A percentile compares a stretch with the other conserved stretches of the same genome.
Evolutionary conservation across 805 yeast species (phyloP).

Genomic region (Barnettozyma populi): DNA sequence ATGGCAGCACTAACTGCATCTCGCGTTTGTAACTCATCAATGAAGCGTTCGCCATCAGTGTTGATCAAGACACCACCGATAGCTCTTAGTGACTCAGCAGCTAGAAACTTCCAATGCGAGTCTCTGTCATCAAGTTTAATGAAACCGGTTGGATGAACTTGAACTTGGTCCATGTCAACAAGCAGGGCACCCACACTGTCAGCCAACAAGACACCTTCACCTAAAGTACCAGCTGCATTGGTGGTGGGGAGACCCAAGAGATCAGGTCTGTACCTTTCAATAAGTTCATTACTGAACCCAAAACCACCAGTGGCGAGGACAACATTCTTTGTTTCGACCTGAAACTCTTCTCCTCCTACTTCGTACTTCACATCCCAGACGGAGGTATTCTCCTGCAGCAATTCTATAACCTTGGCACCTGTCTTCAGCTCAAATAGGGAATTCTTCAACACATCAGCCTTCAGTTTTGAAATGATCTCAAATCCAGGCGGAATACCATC

Average conservation of each 20-base stretch:
- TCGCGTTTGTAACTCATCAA: slow-evolving; percentile 49
- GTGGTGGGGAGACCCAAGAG: slow-evolving; percentile 45
- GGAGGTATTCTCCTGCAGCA: background rate
- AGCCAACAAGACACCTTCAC: slow-evolving; percentile 54
- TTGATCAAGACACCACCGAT: slow-evolving; percentile 51
- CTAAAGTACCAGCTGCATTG: slow-evolving; percentile 50
- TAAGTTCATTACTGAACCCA: slow-evolving; percentile 34
- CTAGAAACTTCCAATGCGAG: slow-evolving; percentile 46
- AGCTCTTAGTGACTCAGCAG: slow-evolving; percentile 58
- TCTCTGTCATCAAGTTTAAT: slow-evolving; percentile 37
- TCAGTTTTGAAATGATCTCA: slow-evolving; percentile 45
- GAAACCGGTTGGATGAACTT: slow-evolving; percentile 61
- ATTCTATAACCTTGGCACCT: slow-evolving; percentile 34
- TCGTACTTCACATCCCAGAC: slow-evolving; percentile 20
- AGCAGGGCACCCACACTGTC: slow-evolving; percentile 41
- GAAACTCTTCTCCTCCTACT: slow-evolving; percentile 31
- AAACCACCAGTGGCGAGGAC: slow-evolving; percentile 59
- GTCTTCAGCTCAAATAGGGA: slow-evolving; percentile 32
- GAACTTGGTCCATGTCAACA: slow-evolving; percentile 54
- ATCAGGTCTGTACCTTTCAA: slow-evolving; percentile 43
- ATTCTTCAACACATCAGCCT: slow-evolving; percentile 31
- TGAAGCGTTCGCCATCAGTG: slow-evolving; percentile 38
- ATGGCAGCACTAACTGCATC: slow-evolving; percentile 46
- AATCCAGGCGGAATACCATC: slow-evolving; percentile 55
- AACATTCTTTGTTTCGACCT: slow-evolving; percentile 29